Percentiles rank a stretch among this genome's conserved stretches.
phyloP scores from a whole-genome alignment of 371 early-diverging fungal species.

The Mucor ambiguus region DNA sequence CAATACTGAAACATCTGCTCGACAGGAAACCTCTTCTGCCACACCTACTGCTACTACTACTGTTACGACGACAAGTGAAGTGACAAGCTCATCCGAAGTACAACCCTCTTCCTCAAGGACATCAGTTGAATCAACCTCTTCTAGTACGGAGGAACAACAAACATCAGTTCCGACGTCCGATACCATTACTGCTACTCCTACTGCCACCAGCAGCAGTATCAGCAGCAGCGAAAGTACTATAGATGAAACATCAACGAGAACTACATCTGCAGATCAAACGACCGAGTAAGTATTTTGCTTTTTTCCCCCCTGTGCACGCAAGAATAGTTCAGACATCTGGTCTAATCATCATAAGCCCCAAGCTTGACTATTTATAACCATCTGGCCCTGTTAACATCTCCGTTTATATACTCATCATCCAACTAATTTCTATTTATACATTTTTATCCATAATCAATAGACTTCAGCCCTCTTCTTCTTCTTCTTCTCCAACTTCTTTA shows the following conservation, averaged over 20 bases:
- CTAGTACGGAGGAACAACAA: background rate
- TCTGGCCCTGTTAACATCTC: conserved; percentile 12
- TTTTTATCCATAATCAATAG: conserved; percentile 9
- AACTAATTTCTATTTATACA: conserved; percentile 18
- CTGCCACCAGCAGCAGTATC: background rate
- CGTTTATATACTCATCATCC: conserved; percentile 12
- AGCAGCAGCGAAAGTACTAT: background rate
- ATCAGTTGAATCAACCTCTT: background rate
- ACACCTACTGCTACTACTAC: background rate
- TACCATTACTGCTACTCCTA: background rate
- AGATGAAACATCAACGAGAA: background rate
- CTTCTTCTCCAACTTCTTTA: conserved; percentile 3
- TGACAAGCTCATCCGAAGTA: background rate
- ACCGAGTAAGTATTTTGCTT: background rate
- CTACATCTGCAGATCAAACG: background rate
- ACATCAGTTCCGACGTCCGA: conserved; percentile 4
- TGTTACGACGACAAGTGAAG: conserved; percentile 1
- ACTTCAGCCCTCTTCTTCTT: conserved; percentile 6
- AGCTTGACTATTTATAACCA: conserved; percentile 13
- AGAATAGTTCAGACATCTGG: background rate
- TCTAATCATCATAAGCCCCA: conserved; percentile 12
- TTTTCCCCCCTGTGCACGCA: background rate
- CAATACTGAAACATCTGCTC: background rate
- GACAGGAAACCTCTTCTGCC: background rate
- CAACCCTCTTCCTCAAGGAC: background rate